Evolutionary conservation across 1,139 yeast genomes (phyloP).

Genomic region (Kodamaea suecica): DNA sequence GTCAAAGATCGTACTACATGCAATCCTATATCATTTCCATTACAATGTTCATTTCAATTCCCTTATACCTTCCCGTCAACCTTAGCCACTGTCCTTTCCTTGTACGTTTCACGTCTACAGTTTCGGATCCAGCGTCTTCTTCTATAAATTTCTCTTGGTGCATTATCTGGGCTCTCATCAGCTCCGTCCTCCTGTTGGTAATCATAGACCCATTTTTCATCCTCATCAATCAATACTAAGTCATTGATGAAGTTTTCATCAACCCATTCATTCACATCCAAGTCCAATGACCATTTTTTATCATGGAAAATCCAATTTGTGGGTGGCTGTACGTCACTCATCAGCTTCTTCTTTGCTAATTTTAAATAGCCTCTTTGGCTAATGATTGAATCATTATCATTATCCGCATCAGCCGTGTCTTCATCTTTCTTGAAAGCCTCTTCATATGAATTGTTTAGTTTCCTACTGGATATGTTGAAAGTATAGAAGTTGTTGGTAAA

Average conservation of each 20-base stretch:
- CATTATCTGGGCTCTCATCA: conserved; percentile 3
- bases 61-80: background rate
- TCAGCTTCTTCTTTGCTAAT: conserved; percentile 19
- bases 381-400: background rate
- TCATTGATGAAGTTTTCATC: conserved; percentile 45
- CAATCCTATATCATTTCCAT: too few species aligned
- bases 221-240: conserved; percentile 57
- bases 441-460: conserved; percentile 9
- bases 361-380: conserved; percentile 4
- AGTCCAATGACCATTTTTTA: conserved; percentile 55
- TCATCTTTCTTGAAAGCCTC: conserved; percentile 23
- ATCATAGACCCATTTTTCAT: conserved; percentile 81
- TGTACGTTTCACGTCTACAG: conserved; percentile 22
- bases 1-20: too few species aligned
- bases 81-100: background rate
- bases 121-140: conserved; percentile 55
- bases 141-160: conserved; percentile 26
- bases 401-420: conserved; percentile 9
- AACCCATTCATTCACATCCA: conserved; percentile 60
- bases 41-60: background rate
- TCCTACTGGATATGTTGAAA: conserved; percentile 30
- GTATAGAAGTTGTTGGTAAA: conserved; percentile 56
- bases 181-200: conserved; percentile 12
- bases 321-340: conserved; percentile 51
- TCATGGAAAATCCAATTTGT: conserved; percentile 51